Evolutionary conservation across 202 grass and related monocot genomes (phyloP).

Genomic region (Schoenoplectus tabernaemontani): DNA sequence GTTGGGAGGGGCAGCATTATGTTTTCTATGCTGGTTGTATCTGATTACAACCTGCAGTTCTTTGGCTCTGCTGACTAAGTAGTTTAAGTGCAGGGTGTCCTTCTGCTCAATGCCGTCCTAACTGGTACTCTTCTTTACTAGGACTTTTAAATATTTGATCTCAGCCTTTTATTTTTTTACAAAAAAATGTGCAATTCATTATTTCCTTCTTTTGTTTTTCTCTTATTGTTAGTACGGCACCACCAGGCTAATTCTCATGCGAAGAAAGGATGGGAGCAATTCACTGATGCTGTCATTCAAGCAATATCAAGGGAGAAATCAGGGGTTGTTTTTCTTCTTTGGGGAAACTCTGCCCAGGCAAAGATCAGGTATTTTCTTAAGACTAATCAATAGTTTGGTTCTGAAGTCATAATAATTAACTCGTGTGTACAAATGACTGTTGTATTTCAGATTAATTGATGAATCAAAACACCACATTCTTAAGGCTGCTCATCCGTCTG

Average conservation of each 20-base stretch:
- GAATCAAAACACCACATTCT: constrained; percentile 76
- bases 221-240: constrained; percentile 53
- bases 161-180: too few relatives aligned
- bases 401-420: neutral
- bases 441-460: constrained; percentile 72
- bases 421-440: neutral
- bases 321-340: constrained; percentile 79
- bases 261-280: constrained; percentile 94
- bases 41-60: neutral
- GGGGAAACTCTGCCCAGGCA: constrained; percentile 90
- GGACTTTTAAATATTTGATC: too few relatives aligned
- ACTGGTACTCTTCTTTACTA: constrained; percentile 44
- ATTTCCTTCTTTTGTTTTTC: neutral
- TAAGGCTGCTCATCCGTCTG: constrained; percentile 85
- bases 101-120: constrained; percentile 85
- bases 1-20: too few relatives aligned
- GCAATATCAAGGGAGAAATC: constrained; percentile 77
- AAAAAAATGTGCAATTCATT: too few relatives aligned
- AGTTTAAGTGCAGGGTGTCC: constrained; percentile 57
- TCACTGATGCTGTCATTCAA: constrained; percentile 84
- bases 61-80: constrained; percentile 4
- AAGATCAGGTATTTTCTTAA: constrained; percentile 51
- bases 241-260: constrained; percentile 90
- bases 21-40: too few relatives aligned
- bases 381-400: constrained; percentile 17